Evolutionary conservation across 1,139 yeast species (phyloP), one percentile per base, ranked within the genome.

Genomic region (Torulaspora pretoriensis): DNA sequence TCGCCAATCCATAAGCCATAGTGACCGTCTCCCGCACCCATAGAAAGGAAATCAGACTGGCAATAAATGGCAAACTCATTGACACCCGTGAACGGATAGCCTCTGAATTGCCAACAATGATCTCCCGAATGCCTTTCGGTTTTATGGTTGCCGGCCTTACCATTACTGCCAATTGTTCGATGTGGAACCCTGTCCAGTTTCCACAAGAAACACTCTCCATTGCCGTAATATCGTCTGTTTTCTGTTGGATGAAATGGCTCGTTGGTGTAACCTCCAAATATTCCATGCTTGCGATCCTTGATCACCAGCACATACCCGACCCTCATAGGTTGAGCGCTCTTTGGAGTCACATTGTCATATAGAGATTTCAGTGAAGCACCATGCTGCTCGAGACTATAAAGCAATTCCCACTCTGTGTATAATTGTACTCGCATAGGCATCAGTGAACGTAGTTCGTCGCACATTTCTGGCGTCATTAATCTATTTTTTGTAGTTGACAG

Each of bases 181-280:
- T 47, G 50, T 8, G 60, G 64, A 8, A 65, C 70, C 31, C 56
- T 61, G 49, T 79, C 83, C 29, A 74, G 61, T 57, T 84, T 86
- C 97, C 97, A 92, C 28, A 92, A 72, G 57, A 90, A 89, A 59
- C 97, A 88, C 64, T 92, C 97, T 1, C 97, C 97, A 64, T 89
- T 90, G 2, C 98, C 98, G 56, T 82, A 85, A 66, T 82, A 92
- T 47, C 89, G 72, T 58, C 77, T 77, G 40, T 80, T 80, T 39
- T 83, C 89, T 55, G 81, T 73, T 3, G 89, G 83, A 49, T 76
- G 80, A 46, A 85, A 74, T 46, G 78, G 73, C 54, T 88, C 96
- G 64, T 88, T 92, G 43, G 81, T 58, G 61, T 80, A 94, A 9
- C 90, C 85, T 0, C 99, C 99, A 70, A 92, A 92, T 38, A 78